Base-by-base conservation (phyloP, 257 asterid genomes). In the Solanum boliviense region DNA sequence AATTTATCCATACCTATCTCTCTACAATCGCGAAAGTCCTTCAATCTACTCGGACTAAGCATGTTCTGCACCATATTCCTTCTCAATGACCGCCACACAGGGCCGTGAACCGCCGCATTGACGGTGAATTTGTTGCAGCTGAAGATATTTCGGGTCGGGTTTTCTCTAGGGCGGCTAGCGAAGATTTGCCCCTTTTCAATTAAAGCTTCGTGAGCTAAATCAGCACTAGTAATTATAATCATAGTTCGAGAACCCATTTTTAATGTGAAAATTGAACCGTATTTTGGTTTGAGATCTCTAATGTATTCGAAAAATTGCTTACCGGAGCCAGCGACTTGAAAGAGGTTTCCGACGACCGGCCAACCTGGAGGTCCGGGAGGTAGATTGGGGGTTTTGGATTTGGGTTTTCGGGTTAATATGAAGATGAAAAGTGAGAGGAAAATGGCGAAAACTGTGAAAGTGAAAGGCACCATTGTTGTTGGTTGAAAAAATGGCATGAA, bases 321-420 rank as follows among this genome's bases (percentile, higher is more conserved):
- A 15, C 98, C 98, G 3, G 98, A 95, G 3, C 91, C 90, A 4
- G 98, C 99, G 4, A 95, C 96, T 88, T 97, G 99, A 88, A 97
- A 95, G 29, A 97, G 97, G 86, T 95, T 97, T 0, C 99, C 99
- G 35, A 95, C 97, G 2, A 97, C 88, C 44, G 98, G 99, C 90
- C 93, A 91, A 2, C 99, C 98, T 5, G 98, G 97, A 1, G 98
- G 98, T 3, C 99, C 98, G 5, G 98, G 98, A 46, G 99, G 99
- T 7, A 95, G 93, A 21, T 92, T 93, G 46, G 90, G 92, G 68
- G 90, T 92, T 73, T 91, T 95, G 46, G 92, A 89, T 87, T 89
- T 89, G 7, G 94, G 46, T 52, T 93, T 94, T n/a, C 87, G 88
- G 12, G 94, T 67, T 6, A 92, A 20, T n/a, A 91, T 13, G 91